Evolutionary conservation across 2,329 filamentous ascomycete genomes (phyloP).

Genomic region (Reticulascus tulasneorum): DNA sequence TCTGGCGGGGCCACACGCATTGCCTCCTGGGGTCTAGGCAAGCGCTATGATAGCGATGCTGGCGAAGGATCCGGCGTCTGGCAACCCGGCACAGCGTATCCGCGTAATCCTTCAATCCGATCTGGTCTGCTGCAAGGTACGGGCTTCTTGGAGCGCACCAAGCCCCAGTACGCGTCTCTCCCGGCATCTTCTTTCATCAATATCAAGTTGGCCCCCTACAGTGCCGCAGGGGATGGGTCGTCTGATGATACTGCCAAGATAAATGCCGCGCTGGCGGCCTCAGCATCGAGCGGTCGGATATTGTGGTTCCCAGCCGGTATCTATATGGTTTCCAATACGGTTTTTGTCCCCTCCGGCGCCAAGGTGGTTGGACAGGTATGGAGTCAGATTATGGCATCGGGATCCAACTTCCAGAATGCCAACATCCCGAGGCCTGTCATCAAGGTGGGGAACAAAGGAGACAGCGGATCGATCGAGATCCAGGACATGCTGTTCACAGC

Average conservation of each 20-base stretch:
- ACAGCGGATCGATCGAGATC: slow-evolving; percentile 53
- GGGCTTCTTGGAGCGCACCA: not conserved
- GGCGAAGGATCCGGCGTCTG: no score
- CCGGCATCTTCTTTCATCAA: not conserved
- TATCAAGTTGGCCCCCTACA: no score
- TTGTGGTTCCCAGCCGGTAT: not conserved
- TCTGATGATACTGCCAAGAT: not conserved
- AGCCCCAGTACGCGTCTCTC: not conserved
- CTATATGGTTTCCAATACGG: not conserved
- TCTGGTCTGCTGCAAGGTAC: no score
- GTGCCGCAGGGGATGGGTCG: not conserved
- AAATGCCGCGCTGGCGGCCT: not conserved
- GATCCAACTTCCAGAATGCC: not conserved
- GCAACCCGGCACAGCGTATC: no score
- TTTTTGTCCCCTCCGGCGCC: not conserved
- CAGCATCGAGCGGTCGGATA: not conserved
- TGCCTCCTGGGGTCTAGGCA: no score
- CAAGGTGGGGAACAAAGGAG: slow-evolving; percentile 41
- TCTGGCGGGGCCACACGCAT: no score
- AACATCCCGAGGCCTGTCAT: not conserved
- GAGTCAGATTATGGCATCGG: not conserved
- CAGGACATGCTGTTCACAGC: slow-evolving; percentile 59
- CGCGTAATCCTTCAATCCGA: no score
- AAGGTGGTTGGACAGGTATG: not conserved
- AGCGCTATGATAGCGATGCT: no score